phyloP scores from a whole-genome alignment of 352 stramenopile genomes.

The Pythium dissimile region DNA sequence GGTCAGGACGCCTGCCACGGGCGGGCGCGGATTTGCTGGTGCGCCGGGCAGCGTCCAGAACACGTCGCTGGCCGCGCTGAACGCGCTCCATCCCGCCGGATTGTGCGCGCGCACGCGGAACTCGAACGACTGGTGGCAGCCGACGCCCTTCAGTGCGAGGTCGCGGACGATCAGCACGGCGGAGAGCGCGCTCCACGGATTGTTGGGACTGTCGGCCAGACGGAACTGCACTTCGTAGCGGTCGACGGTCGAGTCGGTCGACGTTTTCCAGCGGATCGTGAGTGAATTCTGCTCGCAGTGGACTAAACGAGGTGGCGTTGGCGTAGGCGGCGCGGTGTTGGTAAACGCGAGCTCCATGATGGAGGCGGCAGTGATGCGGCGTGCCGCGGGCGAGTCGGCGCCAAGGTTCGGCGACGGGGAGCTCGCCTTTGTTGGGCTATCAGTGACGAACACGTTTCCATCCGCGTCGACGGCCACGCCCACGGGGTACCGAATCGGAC shows the following conservation, averaged over 20 bases:
- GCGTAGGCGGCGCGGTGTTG: conserved; percentile 31
- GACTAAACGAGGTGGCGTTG: conserved; percentile 40
- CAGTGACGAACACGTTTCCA: conserved; percentile 72
- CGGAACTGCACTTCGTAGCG: conserved; percentile 73
- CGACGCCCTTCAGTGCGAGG: conserved; percentile 36
- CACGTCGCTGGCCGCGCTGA: conserved; percentile 38
- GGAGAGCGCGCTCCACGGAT: conserved; percentile 42
- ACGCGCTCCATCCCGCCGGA: conserved; percentile 64
- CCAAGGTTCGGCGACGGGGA: not conserved
- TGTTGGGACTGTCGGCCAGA: conserved; percentile 40
- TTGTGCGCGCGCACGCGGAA: conserved; percentile 71
- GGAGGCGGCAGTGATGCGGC: conserved; percentile 60
- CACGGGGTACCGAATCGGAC: conserved; percentile 58
- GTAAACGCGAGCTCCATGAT: conserved; percentile 54
- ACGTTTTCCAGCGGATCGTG: conserved; percentile 55
- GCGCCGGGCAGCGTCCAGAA: conserved; percentile 59
- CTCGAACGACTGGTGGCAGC: conserved; percentile 46
- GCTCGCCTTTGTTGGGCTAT: conserved; percentile 11
- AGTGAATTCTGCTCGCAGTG: conserved; percentile 51
- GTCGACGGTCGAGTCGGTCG: conserved; percentile 59
- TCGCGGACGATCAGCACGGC: conserved; percentile 35
- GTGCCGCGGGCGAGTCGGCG: conserved; percentile 12
- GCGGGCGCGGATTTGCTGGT: conserved; percentile 37
- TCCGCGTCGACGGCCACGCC: conserved; percentile 62
- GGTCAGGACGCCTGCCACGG: conserved; percentile 48